Evolutionary conservation across 2,329 filamentous ascomycete genomes (phyloP).

Genomic region (Fusarium anthophilum): DNA sequence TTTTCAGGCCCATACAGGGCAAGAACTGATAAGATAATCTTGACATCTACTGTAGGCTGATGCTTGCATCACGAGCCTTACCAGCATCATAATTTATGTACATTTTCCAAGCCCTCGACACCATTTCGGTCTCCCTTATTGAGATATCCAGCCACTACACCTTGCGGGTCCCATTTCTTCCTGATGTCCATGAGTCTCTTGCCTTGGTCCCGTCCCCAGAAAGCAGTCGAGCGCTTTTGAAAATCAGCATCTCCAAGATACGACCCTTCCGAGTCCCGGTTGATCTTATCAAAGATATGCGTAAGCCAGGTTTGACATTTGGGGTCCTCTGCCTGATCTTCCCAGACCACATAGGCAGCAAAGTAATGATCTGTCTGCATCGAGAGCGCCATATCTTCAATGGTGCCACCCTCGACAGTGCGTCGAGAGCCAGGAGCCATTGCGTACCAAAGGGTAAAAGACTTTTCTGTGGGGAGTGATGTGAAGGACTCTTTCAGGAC

Average conservation of each 20-base stretch:
- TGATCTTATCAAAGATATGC: not conserved
- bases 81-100: fast-evolving
- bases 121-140: not conserved
- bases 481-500: not conserved
- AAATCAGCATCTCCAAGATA: not conserved
- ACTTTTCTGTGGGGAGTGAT: not conserved
- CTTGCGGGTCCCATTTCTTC: not conserved
- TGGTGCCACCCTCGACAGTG: not conserved
- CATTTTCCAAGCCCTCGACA: not conserved
- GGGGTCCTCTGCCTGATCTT: fast-evolving
- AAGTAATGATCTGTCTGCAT: not conserved
- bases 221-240: not conserved
- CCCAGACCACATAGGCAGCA: not conserved
- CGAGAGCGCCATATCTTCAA: not conserved
- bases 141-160: not conserved
- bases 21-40: not conserved
- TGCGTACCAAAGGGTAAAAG: not conserved
- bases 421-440: not conserved
- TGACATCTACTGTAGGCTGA: fast-evolving
- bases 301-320: not conserved
- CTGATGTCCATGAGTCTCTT: not conserved
- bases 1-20: not conserved
- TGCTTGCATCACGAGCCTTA: fast-evolving
- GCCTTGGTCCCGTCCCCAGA: not conserved
- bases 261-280: not conserved